Conservation (phyloP, 345 rosid species). For the Mangifera indica region DNA sequence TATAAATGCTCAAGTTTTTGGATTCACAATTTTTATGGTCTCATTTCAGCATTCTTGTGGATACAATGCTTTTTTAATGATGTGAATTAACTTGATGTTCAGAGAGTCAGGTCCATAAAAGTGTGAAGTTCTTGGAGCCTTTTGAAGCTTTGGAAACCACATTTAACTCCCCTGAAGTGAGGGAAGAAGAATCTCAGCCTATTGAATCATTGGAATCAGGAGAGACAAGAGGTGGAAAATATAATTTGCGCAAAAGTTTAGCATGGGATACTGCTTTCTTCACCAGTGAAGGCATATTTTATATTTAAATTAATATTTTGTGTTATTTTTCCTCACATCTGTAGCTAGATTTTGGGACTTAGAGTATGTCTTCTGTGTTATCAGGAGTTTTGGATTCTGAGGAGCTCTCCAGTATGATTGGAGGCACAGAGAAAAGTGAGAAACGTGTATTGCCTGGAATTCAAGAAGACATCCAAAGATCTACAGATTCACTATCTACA, state of each 20-base stretch:
- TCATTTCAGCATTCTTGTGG: neutral
- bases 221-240: conserved; percentile 42
- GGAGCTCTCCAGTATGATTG: conserved; percentile 76
- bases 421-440: conserved; percentile 38
- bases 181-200: conserved; percentile 35
- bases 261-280: conserved; percentile 97
- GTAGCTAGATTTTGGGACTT: neutral
- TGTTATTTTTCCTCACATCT: neutral
- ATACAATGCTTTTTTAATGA: neutral
- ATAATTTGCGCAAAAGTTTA: conserved; percentile 77
- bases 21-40: neutral
- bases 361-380: conserved; percentile 4
- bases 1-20: neutral
- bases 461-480: conserved; percentile 64
- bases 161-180: conserved; percentile 28
- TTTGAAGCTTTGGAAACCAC: conserved; percentile 26
- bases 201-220: conserved; percentile 41
- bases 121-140: conserved; percentile 32
- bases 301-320: neutral
- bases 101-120: conserved; percentile 45
- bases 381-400: conserved; percentile 86
- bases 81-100: conserved; percentile 17
- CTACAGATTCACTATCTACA: conserved; percentile 77
- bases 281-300: conserved; percentile 71
- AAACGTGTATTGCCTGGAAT: conserved; percentile 51